These are phyloP conservation scores for Cajanus cajan DNA, from an alignment of 306 rosid species.

Conservation along the genomic window DNA sequence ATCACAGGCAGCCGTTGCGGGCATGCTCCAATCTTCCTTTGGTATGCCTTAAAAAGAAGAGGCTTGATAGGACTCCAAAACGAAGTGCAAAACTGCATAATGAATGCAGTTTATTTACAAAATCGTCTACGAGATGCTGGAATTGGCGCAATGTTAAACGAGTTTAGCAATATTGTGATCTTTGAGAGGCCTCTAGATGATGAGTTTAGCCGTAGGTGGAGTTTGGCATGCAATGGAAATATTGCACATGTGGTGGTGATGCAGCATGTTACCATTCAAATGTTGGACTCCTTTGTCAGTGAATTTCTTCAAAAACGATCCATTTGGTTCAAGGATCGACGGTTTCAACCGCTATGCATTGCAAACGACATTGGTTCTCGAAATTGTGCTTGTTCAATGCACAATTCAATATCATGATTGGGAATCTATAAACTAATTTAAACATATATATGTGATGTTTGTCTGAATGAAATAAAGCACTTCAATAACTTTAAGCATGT, in stretches of 20 bases:
- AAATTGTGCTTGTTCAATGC: constrained; percentile 10
- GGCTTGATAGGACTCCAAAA: constrained; percentile 60
- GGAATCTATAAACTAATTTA: no score
- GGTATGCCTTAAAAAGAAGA: constrained; percentile 64
- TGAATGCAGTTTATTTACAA: constrained; percentile 37
- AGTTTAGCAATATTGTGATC: constrained; percentile 35
- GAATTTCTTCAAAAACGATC: neutral
- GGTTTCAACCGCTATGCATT: neutral
- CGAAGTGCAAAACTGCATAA: constrained; percentile 66
- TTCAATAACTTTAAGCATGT: no score
- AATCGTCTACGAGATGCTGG: neutral
- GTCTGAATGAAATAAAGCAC: no score
- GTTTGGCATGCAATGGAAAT: constrained; percentile 59
- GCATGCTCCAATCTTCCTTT: constrained; percentile 67
- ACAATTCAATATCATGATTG: no score
- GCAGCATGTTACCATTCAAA: constrained; percentile 14
- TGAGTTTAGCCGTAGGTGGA: constrained; percentile 58
- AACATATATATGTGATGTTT: no score
- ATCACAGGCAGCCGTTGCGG: constrained; percentile 75
- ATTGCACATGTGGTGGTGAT: constrained; percentile 46
- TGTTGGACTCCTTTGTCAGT: neutral
- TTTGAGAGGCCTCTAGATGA: constrained; percentile 65
- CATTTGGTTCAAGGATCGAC: neutral
- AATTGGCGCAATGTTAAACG: neutral
- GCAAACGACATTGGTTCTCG: neutral